phyloP scores from a whole-genome alignment of 1,284 basidiomycete genomes.

The Heterobasidion irregulare region DNA sequence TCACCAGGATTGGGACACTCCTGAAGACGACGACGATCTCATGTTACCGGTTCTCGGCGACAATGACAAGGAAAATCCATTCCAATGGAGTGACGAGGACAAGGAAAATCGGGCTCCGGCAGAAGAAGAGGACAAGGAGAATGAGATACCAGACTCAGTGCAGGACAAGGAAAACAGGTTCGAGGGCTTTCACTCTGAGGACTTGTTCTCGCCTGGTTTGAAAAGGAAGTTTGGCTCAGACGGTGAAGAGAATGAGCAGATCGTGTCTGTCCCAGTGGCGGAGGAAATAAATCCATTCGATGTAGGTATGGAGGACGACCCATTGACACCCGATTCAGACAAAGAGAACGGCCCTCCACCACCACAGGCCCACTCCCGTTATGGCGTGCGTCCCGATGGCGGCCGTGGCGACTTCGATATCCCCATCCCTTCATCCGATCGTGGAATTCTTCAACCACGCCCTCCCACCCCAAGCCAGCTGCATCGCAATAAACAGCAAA shows the following conservation, averaged over 20 bases:
- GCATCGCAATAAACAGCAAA: slow-evolving; percentile 2
- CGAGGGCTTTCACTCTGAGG: not conserved
- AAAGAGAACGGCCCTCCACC: not conserved
- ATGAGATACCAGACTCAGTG: slow-evolving; percentile 6
- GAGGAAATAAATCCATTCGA: slow-evolving; percentile 1
- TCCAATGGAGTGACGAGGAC: not conserved
- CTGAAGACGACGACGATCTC: not conserved
- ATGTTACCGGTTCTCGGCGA: not conserved
- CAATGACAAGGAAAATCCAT: not conserved
- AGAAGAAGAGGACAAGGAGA: slow-evolving; percentile 6
- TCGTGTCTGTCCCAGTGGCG: not conserved
- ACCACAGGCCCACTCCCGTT: not conserved
- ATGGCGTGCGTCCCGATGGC: not conserved
- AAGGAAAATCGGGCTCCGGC: not conserved
- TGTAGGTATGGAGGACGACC: not conserved
- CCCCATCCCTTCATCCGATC: not conserved
- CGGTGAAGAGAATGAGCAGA: not conserved
- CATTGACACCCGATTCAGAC: not conserved
- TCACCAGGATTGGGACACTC: not conserved
- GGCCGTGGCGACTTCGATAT: slow-evolving; percentile 7
- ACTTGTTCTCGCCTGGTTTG: not conserved
- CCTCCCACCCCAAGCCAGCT: slow-evolving; percentile 5
- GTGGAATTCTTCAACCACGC: slow-evolving; percentile 5
- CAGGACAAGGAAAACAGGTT: not conserved
- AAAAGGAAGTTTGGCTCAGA: not conserved